Conservation (phyloP, 2,329 filamentous ascomycete species). For the Falciphora oryzae region DNA sequence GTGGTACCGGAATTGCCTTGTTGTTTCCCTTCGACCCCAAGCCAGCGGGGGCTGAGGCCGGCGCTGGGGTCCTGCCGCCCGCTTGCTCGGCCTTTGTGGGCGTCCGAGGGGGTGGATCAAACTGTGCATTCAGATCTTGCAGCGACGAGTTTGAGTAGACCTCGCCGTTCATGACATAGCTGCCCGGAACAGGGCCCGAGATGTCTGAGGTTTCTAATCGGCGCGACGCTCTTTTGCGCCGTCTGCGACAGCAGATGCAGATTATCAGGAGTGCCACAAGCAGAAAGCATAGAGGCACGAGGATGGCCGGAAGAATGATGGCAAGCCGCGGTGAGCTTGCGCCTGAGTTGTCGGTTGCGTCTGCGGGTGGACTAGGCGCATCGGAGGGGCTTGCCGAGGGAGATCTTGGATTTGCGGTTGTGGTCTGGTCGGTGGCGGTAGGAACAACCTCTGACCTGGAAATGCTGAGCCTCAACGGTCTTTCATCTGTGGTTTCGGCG, state of each 20-base stretch:
- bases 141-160: conserved; percentile 15
- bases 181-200: conserved; percentile 25
- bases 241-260: conserved; percentile 24
- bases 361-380: too few species aligned
- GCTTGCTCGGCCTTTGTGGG: background rate
- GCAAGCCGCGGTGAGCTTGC: conserved; percentile 11
- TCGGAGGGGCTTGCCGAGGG: background rate
- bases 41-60: background rate
- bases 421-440: background rate
- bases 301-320: conserved; percentile 36
- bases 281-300: conserved; percentile 37
- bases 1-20: background rate
- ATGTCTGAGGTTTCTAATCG: conserved; percentile 22
- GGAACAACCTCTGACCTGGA: background rate
- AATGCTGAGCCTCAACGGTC: conserved; percentile 32
- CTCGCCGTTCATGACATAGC: conserved; percentile 22
- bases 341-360: conserved; percentile 16
- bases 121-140: conserved; percentile 15
- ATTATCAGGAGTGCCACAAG: conserved; percentile 27
- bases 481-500: conserved; percentile 29
- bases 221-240: conserved; percentile 17
- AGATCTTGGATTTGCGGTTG: background rate
- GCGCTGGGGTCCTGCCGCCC: background rate
- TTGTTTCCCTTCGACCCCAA: background rate
- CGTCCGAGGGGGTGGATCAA: conserved; percentile 10